A percentile compares a stretch with the other conserved stretches of the same genome.
Conservation (phyloP, 495 filamentous ascomycete species). For the Xylona heveae region DNA sequence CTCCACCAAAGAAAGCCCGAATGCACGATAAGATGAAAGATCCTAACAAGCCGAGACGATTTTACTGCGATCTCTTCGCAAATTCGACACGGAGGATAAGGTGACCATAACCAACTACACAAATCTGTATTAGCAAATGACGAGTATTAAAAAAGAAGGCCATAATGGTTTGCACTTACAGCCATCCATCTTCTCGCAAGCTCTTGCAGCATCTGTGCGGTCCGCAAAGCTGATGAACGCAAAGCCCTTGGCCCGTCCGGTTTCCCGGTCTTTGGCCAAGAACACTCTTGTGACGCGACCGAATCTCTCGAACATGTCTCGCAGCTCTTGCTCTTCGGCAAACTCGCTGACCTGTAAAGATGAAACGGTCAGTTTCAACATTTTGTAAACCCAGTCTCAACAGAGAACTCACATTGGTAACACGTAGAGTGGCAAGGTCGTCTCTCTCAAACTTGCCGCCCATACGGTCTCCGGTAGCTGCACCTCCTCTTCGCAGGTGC, state of each 20-base stretch:
- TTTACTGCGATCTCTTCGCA: constrained; percentile 39
- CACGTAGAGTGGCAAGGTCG: constrained; percentile 83
- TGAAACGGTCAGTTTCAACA: constrained; percentile 4
- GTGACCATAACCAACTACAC: constrained; percentile 61
- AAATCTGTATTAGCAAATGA: background rate
- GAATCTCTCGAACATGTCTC: constrained; percentile 94
- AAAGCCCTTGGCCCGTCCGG: constrained; percentile 86
- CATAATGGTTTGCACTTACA: constrained; percentile 28
- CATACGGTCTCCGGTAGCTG: constrained; percentile 61
- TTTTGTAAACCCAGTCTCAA: background rate
- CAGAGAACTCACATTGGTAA: constrained; percentile 67
- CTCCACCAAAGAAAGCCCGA: constrained; percentile 12
- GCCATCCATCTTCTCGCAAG: constrained; percentile 95
- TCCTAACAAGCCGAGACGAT: constrained; percentile 42
- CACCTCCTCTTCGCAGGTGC: constrained; percentile 58
- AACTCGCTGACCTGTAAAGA: constrained; percentile 66
- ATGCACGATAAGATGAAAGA: constrained; percentile 8
- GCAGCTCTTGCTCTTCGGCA: constrained; percentile 83
- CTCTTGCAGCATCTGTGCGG: constrained; percentile 65
- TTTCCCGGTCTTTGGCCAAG: constrained; percentile 90
- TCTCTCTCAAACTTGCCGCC: constrained; percentile 90
- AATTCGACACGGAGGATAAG: constrained; percentile 82
- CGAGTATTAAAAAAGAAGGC: constrained; percentile 10
- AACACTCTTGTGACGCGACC: constrained; percentile 94
- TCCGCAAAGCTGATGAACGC: constrained; percentile 95